phyloP scores from a whole-genome alignment of 768 basidiomycete genomes.

The Leccinellum rugosiceps region DNA sequence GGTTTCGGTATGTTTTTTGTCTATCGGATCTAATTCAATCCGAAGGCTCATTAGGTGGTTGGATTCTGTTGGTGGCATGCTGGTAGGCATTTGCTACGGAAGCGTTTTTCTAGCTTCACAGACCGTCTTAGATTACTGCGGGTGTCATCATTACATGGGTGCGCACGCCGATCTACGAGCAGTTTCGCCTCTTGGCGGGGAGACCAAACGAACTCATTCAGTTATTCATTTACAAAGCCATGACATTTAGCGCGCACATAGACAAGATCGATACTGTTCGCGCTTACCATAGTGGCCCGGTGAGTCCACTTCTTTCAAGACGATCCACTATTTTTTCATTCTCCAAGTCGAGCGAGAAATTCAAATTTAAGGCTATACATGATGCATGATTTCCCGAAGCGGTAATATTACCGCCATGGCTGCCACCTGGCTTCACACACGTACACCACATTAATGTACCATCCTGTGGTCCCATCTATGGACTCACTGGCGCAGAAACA shows the following conservation, averaged over 20 bases:
- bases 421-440: no score
- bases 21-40: background rate
- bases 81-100: constrained; percentile 45
- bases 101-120: background rate
- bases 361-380: no score
- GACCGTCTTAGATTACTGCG: constrained; percentile 55
- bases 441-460: no score
- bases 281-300: constrained; percentile 89
- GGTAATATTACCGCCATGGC: no score
- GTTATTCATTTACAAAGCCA: constrained; percentile 84
- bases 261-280: constrained; percentile 87
- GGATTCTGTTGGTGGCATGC: constrained; percentile 74
- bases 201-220: constrained; percentile 89
- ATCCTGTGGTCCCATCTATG: no score
- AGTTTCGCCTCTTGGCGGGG: constrained; percentile 88
- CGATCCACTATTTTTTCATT: no score
- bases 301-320: constrained; percentile 27
- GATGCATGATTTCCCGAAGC: no score
- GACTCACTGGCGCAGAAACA: no score
- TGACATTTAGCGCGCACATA: constrained; percentile 86
- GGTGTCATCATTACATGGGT: constrained; percentile 80
- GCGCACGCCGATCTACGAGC: constrained; percentile 67
- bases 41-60: constrained; percentile 57
- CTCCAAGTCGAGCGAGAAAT: no score
- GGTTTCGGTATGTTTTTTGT: constrained; percentile 50